Conservation (phyloP, 306 rosid genomes). For the Cyclanthera cordifolia region DNA sequence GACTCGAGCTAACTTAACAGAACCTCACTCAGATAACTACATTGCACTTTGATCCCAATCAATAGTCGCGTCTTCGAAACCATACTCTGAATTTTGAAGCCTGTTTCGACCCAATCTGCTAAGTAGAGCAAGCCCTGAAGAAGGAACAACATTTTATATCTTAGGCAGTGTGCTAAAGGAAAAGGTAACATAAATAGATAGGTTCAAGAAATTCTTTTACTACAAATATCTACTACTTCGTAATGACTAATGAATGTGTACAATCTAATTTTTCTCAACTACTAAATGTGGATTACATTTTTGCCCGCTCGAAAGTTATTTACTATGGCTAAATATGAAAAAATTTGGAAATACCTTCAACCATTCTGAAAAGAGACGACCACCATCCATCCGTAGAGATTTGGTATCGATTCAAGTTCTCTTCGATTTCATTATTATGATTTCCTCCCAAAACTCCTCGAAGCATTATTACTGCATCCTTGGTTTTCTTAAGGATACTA, state of each 20-base stretch:
- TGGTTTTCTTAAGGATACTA: slow-evolving; percentile 42
- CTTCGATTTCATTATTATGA: slow-evolving; percentile 57
- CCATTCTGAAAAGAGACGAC: slow-evolving; percentile 72
- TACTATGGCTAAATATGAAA: not conserved
- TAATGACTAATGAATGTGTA: not conserved
- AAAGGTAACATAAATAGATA: not conserved
- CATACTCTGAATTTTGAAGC: slow-evolving; percentile 39
- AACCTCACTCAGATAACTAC: not conserved
- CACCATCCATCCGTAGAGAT: slow-evolving; percentile 52
- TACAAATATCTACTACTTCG: not conserved
- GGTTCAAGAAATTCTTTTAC: not conserved
- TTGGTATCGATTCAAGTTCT: slow-evolving; percentile 35
- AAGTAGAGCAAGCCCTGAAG: slow-evolving; percentile 67
- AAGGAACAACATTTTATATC: not conserved
- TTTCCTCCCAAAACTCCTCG: slow-evolving; percentile 80
- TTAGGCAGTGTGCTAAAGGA: not conserved
- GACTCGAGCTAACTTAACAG: not conserved
- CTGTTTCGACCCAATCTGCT: slow-evolving; percentile 60
- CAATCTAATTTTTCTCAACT: not conserved
- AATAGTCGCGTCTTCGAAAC: slow-evolving; percentile 41
- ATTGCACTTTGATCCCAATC: slow-evolving; percentile 39
- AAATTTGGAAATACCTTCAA: slow-evolving; percentile 53
- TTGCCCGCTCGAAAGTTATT: too few relatives aligned
- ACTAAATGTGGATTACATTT: too few relatives aligned
- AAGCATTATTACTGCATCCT: slow-evolving; percentile 56